Evolutionary conservation across 306 rosid species (phyloP).

Genomic region (Ziziphus jujuba): DNA sequence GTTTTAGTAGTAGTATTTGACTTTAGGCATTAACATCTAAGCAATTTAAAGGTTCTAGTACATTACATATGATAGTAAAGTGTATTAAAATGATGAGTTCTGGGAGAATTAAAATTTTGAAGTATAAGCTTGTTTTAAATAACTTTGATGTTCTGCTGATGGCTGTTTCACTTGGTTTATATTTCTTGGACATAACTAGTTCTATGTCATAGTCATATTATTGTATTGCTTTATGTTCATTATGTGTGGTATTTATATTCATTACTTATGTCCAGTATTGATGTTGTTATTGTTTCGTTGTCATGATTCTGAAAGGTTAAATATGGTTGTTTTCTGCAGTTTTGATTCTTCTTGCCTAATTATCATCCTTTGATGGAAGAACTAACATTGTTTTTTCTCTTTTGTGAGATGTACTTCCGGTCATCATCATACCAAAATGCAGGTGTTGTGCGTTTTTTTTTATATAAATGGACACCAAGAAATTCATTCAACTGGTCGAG

Average conservation of each 20-base stretch:
- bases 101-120: no score
- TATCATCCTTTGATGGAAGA: conserved; percentile 37
- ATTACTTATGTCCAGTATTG: background rate
- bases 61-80: no score
- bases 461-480: conserved; percentile 72
- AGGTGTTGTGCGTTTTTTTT: conserved; percentile 72
- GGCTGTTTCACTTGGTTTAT: no score
- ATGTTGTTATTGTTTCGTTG: background rate
- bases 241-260: background rate
- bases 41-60: no score
- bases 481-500: conserved; percentile 87
- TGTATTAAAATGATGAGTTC: no score
- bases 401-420: conserved; percentile 98
- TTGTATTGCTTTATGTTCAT: background rate
- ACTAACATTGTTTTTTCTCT: conserved; percentile 96
- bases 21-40: no score
- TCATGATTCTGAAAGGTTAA: background rate
- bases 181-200: no score
- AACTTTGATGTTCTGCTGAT: no score
- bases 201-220: background rate
- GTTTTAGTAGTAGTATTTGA: no score
- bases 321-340: background rate
- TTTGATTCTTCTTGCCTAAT: background rate
- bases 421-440: conserved; percentile 80
- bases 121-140: no score